phyloP scores from a whole-genome alignment of 768 basidiomycete species.

The Tricholoma sp. region DNA sequence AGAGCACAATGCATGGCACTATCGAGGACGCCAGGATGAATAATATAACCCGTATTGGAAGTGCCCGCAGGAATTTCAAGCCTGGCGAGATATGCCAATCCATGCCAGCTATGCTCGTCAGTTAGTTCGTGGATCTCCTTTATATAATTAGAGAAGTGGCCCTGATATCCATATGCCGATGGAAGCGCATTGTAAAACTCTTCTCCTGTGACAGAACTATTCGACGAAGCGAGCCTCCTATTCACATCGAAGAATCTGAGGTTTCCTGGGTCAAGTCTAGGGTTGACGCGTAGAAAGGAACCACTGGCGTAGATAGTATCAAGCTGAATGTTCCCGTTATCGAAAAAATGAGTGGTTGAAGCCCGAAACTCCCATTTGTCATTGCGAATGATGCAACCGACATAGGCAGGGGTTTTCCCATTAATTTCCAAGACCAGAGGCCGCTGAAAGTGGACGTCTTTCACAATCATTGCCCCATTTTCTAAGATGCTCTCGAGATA shows the following conservation, averaged over 20 bases:
- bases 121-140: not conserved
- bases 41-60: slow-evolving; percentile 4
- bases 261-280: not conserved
- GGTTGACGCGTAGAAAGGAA: not conserved
- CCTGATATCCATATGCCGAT: not conserved
- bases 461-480: not conserved
- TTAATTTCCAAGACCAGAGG: not conserved
- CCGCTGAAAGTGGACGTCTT: not conserved
- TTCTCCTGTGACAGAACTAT: not conserved
- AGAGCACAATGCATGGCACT: slow-evolving; percentile 3
- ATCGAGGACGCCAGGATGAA: slow-evolving; percentile 8
- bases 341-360: not conserved
- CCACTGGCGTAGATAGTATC: not conserved
- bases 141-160: not conserved
- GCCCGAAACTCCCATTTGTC: not conserved
- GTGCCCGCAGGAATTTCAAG: not conserved
- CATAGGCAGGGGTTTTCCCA: not conserved
- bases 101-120: not conserved
- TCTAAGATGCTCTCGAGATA: not conserved
- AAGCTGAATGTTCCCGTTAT: not conserved
- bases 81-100: not conserved
- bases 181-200: not conserved
- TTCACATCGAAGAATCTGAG: not conserved
- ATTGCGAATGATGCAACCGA: not conserved
- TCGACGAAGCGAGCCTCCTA: not conserved